Percentiles rank a stretch among this genome's conserved stretches.
phyloP scores from a whole-genome alignment of 345 rosid species.

The Salix exigua region DNA sequence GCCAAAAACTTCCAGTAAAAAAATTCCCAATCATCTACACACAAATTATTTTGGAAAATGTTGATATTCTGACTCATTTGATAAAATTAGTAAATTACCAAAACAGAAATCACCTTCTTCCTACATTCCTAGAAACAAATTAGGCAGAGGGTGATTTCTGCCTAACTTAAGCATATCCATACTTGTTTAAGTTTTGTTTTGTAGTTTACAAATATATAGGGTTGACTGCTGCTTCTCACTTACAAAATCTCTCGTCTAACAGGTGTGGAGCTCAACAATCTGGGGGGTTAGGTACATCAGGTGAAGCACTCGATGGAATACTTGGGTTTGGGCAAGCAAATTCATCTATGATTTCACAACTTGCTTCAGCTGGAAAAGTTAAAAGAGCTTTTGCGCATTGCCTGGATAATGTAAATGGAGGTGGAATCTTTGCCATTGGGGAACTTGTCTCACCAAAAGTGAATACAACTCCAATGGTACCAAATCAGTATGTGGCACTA shows the following conservation, averaged over 20 bases:
- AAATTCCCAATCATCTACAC: too few relatives aligned
- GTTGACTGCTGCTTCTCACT: slow-evolving; percentile 2
- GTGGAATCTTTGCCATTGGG: slow-evolving; percentile 85
- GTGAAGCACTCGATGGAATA: slow-evolving; percentile 77
- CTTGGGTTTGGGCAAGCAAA: slow-evolving; percentile 88
- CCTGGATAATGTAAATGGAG: slow-evolving; percentile 65
- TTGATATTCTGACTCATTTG: too few relatives aligned
- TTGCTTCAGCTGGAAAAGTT: slow-evolving; percentile 57
- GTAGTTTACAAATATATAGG: not conserved
- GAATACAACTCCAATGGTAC: slow-evolving; percentile 66
- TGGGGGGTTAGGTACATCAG: slow-evolving; percentile 54
- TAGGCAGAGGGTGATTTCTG: too few relatives aligned
- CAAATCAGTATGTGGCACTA: slow-evolving; percentile 56
- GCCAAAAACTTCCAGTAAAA: too few relatives aligned
- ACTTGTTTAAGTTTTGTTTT: not conserved
- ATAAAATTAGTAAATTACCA: too few relatives aligned
- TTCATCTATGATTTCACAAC: slow-evolving; percentile 80
- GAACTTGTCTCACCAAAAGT: slow-evolving; percentile 62
- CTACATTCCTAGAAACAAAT: too few relatives aligned
- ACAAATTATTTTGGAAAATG: too few relatives aligned
- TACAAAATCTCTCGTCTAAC: slow-evolving; percentile 11
- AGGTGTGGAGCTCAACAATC: slow-evolving; percentile 79
- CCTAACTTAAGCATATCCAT: not conserved
- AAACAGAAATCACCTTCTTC: too few relatives aligned
- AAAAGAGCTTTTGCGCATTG: slow-evolving; percentile 77